Percentiles rank a stretch among this genome's conserved stretches.
Evolutionary conservation across 2,329 filamentous ascomycete species (phyloP).

Genomic region (Ceratocystis diversiconidia): DNA sequence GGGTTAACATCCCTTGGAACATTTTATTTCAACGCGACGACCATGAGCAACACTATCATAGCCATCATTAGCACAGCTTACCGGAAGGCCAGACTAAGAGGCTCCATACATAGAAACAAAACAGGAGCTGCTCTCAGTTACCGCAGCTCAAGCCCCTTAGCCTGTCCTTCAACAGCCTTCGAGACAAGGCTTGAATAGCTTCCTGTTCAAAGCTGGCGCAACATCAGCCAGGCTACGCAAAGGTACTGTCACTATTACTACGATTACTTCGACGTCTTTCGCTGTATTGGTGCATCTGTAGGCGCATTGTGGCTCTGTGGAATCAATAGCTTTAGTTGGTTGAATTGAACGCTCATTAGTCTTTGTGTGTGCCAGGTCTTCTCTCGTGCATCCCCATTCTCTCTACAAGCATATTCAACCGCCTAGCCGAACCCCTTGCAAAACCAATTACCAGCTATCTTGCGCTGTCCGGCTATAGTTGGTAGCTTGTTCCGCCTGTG

Average conservation of each 20-base stretch:
- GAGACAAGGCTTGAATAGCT: neutral
- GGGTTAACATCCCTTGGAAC: neutral
- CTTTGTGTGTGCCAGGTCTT: conserved; percentile 12
- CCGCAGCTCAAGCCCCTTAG: neutral
- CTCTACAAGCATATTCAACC: too few species aligned
- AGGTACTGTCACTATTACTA: neutral
- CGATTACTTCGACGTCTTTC: neutral
- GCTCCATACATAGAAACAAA: neutral
- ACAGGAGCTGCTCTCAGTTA: neutral
- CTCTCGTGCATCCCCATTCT: neutral
- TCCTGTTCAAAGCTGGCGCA: neutral
- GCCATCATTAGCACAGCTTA: neutral
- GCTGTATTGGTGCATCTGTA: neutral
- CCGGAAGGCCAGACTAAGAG: neutral
- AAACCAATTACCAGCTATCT: too few species aligned
- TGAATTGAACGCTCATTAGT: conserved; percentile 18
- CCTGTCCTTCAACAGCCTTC: neutral
- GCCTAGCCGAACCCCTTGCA: too few species aligned
- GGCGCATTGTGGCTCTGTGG: conserved; percentile 10
- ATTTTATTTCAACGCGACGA: neutral
- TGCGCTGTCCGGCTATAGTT: too few species aligned
- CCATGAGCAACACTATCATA: neutral
- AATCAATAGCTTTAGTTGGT: conserved; percentile 13
- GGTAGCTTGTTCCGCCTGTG: neutral
- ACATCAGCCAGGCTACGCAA: neutral